Percentiles rank a stretch among this genome's conserved stretches.
These are phyloP conservation scores for Sonneratia caseolaris DNA, from an alignment of 345 rosid genomes.

Conservation along the genomic window DNA sequence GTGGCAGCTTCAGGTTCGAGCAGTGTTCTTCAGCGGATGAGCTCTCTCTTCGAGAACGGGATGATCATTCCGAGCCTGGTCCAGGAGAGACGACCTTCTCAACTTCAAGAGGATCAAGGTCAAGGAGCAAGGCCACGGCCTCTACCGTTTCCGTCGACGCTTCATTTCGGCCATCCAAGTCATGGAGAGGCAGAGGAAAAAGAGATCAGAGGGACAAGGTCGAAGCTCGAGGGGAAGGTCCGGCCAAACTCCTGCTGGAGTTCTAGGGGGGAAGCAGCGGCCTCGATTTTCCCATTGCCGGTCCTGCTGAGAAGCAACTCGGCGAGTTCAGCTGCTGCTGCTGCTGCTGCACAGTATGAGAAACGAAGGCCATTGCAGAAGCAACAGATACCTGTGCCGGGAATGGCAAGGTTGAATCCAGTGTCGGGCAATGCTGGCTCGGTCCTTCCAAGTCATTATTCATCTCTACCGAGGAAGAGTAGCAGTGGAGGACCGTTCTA, in stretches of 20 bases:
- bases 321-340: conserved; percentile 35
- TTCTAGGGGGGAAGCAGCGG: conserved; percentile 57
- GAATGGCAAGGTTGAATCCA: conserved; percentile 15
- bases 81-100: conserved; percentile 5
- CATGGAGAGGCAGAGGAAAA: conserved; percentile 3
- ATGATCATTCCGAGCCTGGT: conserved; percentile 52
- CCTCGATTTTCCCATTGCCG: conserved; percentile 46
- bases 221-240: conserved; percentile 16
- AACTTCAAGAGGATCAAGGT: conserved; percentile 11
- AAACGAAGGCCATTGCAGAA: conserved; percentile 18
- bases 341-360: conserved; percentile 19
- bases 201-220: no score
- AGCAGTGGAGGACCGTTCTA: conserved; percentile 17
- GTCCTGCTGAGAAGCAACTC: conserved; percentile 61
- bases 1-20: conserved; percentile 26
- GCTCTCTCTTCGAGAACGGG: conserved; percentile 47
- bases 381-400: conserved; percentile 21
- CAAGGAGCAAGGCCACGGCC: conserved; percentile 16
- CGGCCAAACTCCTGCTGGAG: conserved; percentile 62
- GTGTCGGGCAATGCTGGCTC: conserved; percentile 11
- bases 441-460: conserved; percentile 34
- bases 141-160: conserved; percentile 15
- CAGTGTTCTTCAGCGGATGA: conserved; percentile 58
- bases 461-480: conserved; percentile 35
- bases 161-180: conserved; percentile 28